Conservation (phyloP, 2,329 filamentous ascomycete genomes). For the Leptographium radiaticola region DNA sequence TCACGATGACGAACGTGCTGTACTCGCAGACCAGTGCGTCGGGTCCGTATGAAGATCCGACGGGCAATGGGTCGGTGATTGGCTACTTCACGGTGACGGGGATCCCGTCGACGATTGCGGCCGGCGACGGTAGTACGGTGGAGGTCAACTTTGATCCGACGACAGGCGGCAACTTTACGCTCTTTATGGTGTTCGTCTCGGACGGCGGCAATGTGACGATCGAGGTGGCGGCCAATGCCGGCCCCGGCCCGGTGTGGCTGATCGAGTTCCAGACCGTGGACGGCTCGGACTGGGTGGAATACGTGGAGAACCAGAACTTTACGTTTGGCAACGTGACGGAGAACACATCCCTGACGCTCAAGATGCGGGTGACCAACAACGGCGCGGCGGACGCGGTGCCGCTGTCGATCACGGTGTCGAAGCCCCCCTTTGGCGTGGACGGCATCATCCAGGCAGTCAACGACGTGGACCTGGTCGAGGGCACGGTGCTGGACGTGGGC, state of each 20-base stretch:
- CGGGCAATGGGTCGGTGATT: conserved; percentile 20
- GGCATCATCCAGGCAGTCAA: conserved; percentile 42
- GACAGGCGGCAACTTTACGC: conserved; percentile 31
- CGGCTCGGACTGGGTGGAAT: conserved; percentile 35
- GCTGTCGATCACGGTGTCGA: conserved; percentile 45
- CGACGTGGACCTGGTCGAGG: conserved; percentile 43
- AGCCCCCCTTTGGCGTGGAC: conserved; percentile 43
- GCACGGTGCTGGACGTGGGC: conserved; percentile 34
- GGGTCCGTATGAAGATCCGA: conserved; percentile 28
- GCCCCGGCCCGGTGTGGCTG: conserved; percentile 32
- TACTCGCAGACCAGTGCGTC: conserved; percentile 29
- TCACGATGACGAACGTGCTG: conserved; percentile 30
- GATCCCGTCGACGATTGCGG: conserved; percentile 30
- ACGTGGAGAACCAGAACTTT: conserved; percentile 29
- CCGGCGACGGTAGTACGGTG: conserved; percentile 25
- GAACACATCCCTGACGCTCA: conserved; percentile 32
- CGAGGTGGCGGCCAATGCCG: conserved; percentile 34
- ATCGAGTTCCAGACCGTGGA: conserved; percentile 42
- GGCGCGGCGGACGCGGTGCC: conserved; percentile 33
- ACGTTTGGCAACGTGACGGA: conserved; percentile 42
- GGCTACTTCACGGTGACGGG: conserved; percentile 35
- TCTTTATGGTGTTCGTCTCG: conserved; percentile 33
- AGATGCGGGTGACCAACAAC: conserved; percentile 40
- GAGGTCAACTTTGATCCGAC: conserved; percentile 34
- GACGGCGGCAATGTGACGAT: conserved; percentile 35